These are phyloP conservation scores for Rhinocladiella similis DNA, from an alignment of 2,329 filamentous ascomycete species.

Conservation along the genomic window DNA sequence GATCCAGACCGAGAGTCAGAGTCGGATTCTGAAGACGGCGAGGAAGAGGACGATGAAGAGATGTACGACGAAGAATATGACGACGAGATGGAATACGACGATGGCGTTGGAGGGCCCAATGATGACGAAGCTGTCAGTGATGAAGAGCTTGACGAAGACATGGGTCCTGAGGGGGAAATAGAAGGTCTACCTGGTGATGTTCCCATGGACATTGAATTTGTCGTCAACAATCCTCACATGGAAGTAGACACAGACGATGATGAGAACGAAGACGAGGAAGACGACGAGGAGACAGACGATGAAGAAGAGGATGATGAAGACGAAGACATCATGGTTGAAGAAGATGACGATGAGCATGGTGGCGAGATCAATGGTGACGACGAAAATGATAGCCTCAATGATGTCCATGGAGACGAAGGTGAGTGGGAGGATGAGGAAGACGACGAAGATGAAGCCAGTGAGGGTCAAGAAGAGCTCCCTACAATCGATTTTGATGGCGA, in stretches of 20 bases:
- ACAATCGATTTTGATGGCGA: slow-evolving; percentile 45
- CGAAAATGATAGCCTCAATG: slow-evolving; percentile 33
- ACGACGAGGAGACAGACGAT: slow-evolving; percentile 59
- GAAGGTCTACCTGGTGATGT: slow-evolving; percentile 63
- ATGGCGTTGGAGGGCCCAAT: slow-evolving; percentile 68
- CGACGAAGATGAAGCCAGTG: slow-evolving; percentile 44
- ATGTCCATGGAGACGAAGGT: slow-evolving; percentile 42
- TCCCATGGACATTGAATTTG: slow-evolving; percentile 78
- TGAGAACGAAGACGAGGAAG: slow-evolving; percentile 61
- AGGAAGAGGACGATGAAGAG: slow-evolving; percentile 73
- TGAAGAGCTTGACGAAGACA: slow-evolving; percentile 75
- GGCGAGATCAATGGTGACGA: slow-evolving; percentile 39
- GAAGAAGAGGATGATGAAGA: slow-evolving; percentile 51
- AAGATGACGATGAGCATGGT: slow-evolving; percentile 51
- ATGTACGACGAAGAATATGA: slow-evolving; percentile 93
- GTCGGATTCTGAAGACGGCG: slow-evolving; percentile 64
- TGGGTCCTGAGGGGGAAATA: slow-evolving; percentile 69
- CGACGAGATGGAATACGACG: slow-evolving; percentile 89
- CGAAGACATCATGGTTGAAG: slow-evolving; percentile 57
- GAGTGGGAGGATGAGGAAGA: slow-evolving; percentile 54
- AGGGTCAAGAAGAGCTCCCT: slow-evolving; percentile 44
- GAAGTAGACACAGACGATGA: slow-evolving; percentile 67
- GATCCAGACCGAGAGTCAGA: slow-evolving; percentile 80
- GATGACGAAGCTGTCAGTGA: slow-evolving; percentile 84
- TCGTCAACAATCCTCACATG: slow-evolving; percentile 66